Percentiles rank a stretch among this genome's conserved stretches.
Evolutionary conservation across 1,284 basidiomycete genomes (phyloP).

Genomic region (Melampsora larici-populina): DNA sequence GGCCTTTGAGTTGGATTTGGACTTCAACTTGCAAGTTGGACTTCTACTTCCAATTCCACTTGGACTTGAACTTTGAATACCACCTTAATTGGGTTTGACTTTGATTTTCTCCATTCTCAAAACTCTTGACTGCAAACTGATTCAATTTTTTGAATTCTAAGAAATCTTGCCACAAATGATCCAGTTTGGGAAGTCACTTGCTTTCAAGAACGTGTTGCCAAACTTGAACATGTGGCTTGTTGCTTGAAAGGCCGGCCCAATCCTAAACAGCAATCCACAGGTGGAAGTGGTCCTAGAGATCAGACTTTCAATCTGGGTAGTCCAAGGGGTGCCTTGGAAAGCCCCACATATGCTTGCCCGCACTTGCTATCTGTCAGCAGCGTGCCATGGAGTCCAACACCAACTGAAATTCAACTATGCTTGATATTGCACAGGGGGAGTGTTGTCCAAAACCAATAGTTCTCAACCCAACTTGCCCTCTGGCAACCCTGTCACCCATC

Average conservation of each 20-base stretch:
- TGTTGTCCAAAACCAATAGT: not conserved
- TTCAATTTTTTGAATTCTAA: conserved; percentile 2
- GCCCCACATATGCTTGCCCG: conserved; percentile 5
- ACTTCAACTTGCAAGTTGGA: no score
- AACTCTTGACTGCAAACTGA: no score
- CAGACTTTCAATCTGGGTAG: not conserved
- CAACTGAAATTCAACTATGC: conserved; percentile 10
- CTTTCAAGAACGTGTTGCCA: conserved; percentile 75
- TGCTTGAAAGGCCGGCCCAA: conserved; percentile 35
- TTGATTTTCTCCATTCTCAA: no score
- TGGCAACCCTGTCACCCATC: conserved; percentile 1
- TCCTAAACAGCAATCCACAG: conserved; percentile 18
- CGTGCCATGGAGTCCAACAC: conserved; percentile 7
- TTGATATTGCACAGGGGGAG: conserved; percentile 7
- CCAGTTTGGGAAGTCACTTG: conserved; percentile 65
- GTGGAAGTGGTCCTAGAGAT: not conserved
- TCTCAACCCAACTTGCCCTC: conserved; percentile 25
- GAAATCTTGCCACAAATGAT: conserved; percentile 28
- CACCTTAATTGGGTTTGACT: no score
- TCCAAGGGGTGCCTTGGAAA: conserved; percentile 7
- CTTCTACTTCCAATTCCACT: no score
- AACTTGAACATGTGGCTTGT: conserved; percentile 79
- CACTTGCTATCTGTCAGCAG: conserved; percentile 18
- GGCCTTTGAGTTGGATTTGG: no score
- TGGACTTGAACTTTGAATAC: no score